These are phyloP conservation scores for Punctularia strigosozonata DNA, from an alignment of 768 basidiomycete species.

Conservation along the genomic window DNA sequence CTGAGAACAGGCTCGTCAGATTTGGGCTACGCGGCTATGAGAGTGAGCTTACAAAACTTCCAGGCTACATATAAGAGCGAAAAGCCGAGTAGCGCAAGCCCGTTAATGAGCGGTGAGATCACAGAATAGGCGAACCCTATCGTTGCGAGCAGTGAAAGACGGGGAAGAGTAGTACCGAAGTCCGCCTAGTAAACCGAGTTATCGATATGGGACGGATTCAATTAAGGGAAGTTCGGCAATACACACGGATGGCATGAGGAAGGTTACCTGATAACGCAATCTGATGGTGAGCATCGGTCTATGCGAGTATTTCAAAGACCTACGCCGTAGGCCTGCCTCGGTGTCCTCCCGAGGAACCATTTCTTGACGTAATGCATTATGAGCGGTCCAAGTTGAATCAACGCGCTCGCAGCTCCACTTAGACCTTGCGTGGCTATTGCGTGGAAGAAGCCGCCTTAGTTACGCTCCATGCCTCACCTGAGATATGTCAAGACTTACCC, in stretches of 20 bases:
- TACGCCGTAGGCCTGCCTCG: constrained; percentile 40
- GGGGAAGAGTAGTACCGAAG: constrained; percentile 37
- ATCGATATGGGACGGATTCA: background rate
- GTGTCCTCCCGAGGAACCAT: constrained; percentile 57
- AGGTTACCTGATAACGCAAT: constrained; percentile 23
- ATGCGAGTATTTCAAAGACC: constrained; percentile 5
- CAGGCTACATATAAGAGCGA: constrained; percentile 46
- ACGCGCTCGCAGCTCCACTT: constrained; percentile 36
- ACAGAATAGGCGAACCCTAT: constrained; percentile 48
- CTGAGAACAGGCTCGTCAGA: constrained; percentile 12
- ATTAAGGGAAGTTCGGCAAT: background rate
- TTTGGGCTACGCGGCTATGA: background rate
- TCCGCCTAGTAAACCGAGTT: constrained; percentile 23
- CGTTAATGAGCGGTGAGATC: constrained; percentile 54
- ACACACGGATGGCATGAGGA: constrained; percentile 39
- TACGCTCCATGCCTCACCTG: background rate
- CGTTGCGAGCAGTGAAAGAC: constrained; percentile 39
- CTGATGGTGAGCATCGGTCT: background rate
- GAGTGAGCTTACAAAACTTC: constrained; percentile 36
- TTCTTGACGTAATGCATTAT: constrained; percentile 49
- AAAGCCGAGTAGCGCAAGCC: constrained; percentile 50
- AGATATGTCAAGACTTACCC: constrained; percentile 16
- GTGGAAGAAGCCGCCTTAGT: background rate
- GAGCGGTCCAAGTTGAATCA: constrained; percentile 43
- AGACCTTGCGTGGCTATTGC: constrained; percentile 36